These are phyloP conservation scores for Ministeria vibrans DNA, from an alignment of 78 protist genomes.

Conservation along the genomic window DNA sequence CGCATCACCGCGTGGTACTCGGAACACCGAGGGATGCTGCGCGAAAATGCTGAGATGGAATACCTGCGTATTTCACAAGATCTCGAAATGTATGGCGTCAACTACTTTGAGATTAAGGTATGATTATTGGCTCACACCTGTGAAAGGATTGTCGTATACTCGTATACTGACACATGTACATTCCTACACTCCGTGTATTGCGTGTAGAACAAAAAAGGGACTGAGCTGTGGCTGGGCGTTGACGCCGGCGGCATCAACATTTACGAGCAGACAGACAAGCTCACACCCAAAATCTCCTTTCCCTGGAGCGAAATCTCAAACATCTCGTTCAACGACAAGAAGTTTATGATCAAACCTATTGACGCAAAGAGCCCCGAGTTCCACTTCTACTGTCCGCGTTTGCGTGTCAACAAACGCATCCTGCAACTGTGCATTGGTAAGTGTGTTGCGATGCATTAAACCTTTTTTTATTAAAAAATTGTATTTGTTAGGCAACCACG, in stretches of 20 bases:
- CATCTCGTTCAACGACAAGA: conserved; percentile 10
- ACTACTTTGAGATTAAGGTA: conserved; percentile 4
- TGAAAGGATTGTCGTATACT: not conserved
- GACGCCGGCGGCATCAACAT: conserved; percentile 9
- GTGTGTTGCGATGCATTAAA: too few relatives aligned
- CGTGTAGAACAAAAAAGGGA: conserved; percentile 4
- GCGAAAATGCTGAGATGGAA: not conserved
- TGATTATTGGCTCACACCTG: not conserved
- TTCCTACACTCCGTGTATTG: not conserved
- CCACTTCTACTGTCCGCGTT: not conserved
- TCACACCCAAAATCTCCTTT: conserved; percentile 8
- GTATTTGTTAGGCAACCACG: conserved; percentile 12
- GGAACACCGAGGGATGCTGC: conserved; percentile 7
- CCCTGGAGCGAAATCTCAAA: conserved; percentile 10
- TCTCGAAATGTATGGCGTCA: conserved; percentile 16
- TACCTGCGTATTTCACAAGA: conserved; percentile 6
- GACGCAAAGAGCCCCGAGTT: not conserved
- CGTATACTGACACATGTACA: not conserved
- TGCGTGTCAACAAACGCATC: conserved; percentile 6
- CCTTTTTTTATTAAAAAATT: too few relatives aligned
- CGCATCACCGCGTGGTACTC: conserved; percentile 4
- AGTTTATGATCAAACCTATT: not conserved
- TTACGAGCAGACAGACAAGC: not conserved
- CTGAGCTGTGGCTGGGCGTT: conserved; percentile 9
- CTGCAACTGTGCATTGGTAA: not conserved